These are phyloP conservation scores for Cercospora citrullina DNA, from an alignment of 2,329 filamentous ascomycete species.

Conservation along the genomic window DNA sequence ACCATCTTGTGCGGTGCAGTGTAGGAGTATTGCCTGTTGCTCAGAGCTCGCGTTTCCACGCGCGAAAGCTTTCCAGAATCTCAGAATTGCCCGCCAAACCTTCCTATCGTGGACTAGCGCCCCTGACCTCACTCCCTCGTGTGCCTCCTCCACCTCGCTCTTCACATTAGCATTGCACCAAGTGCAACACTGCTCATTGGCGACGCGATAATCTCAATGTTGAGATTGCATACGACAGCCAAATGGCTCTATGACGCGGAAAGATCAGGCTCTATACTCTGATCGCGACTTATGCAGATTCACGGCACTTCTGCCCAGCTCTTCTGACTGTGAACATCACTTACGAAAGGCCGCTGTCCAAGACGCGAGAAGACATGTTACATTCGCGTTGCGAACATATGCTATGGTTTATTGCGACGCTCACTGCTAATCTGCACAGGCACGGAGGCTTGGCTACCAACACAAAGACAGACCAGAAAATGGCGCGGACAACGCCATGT, in stretches of 20 bases:
- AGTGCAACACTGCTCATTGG: neutral
- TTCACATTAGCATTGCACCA: neutral
- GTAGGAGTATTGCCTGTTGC: neutral
- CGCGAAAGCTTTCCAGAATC: conserved; percentile 11
- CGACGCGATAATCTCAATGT: neutral
- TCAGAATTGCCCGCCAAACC: neutral
- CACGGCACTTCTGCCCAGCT: neutral
- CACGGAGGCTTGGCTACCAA: neutral
- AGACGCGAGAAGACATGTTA: neutral
- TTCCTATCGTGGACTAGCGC: neutral
- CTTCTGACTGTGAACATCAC: neutral
- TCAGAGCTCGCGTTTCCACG: neutral
- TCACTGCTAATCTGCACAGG: neutral
- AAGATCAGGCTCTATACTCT: neutral
- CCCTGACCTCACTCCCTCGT: neutral
- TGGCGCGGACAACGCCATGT: neutral
- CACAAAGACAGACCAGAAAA: neutral
- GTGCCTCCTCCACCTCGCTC: neutral
- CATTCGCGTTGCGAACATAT: neutral
- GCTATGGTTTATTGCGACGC: neutral
- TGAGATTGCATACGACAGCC: neutral
- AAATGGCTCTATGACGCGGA: neutral
- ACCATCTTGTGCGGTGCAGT: conserved; percentile 13
- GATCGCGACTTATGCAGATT: neutral
- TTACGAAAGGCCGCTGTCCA: neutral